Evolutionary conservation across 148 eudicot genomes (phyloP), one percentile per base, ranked within the genome.

Genomic region (Diospyros lotus): DNA sequence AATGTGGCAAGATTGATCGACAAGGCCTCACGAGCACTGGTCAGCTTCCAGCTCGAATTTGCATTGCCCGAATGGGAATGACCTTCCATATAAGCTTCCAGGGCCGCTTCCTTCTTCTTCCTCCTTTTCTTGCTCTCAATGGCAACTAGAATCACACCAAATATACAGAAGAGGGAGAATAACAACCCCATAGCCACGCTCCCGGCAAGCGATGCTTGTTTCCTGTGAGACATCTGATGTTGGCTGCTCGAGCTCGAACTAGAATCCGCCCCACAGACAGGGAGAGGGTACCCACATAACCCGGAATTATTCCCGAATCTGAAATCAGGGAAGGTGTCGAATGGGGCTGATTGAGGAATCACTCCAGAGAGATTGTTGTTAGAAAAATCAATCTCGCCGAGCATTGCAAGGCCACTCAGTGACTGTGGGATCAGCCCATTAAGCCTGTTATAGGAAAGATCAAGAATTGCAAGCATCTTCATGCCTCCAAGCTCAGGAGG

Each of bases 211-310:
- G 91, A 88, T 4, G 92, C 90, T 82, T 89, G 84, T 71, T 73
- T 85, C 5, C 86, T 74, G 10, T 79, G 84, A 5, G 88, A 84
- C 73, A 73, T 91, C 68, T 68, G 77, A 13, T 80, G 86, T 51
- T 73, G 84, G 4, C 77, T 80, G 4, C 77, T 80, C 2, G 63
- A 68, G 14, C 69, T 75, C 0, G 81, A 43, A 17, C 55, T 62
- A 1, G 77, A 69, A 50, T 63, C 69, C 3, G 79, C 2, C 50
- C 75, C 82, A 72, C 98, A 94, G 0, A 1, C 4, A 3, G 88
- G 78, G 4, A 94, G 87, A 67, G 98, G 98, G 68, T 82, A 90
- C 71, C 98, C 98, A 64, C 98, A 94, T 4, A 94, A 90, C 0
- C 93, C 93, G 0, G 97, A 77, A 70, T 94, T 94, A 63, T 94